A percentile compares a stretch with the other conserved stretches of the same genome.
Conservation (phyloP, 176 grass and related monocot species). For the Rhipidocladum racemiflorum region DNA sequence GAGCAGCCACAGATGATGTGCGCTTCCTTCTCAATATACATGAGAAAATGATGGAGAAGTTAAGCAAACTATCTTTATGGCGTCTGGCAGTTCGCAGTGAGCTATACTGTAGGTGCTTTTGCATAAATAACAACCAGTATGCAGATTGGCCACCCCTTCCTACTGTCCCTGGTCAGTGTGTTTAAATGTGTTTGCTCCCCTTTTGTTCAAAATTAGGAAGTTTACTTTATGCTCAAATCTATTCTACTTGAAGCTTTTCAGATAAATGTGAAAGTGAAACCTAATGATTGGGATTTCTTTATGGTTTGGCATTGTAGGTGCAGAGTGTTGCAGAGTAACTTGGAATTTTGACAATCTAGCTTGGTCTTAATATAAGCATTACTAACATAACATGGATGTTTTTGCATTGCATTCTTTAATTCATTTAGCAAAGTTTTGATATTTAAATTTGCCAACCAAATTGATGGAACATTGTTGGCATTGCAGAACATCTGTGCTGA, state of each 20-base stretch:
- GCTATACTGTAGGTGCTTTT: slow-evolving; percentile 89
- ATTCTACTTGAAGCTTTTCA: slow-evolving; percentile 12
- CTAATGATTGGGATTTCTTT: slow-evolving; percentile 14
- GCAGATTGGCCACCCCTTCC: slow-evolving; percentile 88
- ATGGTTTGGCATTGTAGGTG: slow-evolving; percentile 4
- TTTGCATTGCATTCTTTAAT: slow-evolving; percentile 16
- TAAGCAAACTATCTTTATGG: slow-evolving; percentile 72
- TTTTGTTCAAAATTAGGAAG: slow-evolving; percentile 10
- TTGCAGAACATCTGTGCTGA: slow-evolving; percentile 25
- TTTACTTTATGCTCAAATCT: neutral
- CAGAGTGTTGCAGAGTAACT: neutral
- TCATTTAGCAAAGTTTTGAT: neutral
- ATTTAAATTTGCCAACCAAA: neutral
- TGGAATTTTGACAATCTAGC: neutral
- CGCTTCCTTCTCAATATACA: slow-evolving; percentile 84
- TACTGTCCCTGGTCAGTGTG: slow-evolving; percentile 59
- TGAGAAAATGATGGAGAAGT: slow-evolving; percentile 80
- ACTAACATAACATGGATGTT: neutral
- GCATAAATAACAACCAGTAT: slow-evolving; percentile 66
- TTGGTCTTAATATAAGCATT: slow-evolving; percentile 21
- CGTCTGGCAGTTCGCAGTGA: slow-evolving; percentile 65
- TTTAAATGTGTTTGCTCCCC: neutral
- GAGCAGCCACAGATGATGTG: slow-evolving; percentile 85
- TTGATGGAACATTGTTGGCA: slow-evolving; percentile 5
- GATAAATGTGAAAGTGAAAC: slow-evolving; percentile 26